Conservation (phyloP, 208 protist species). For the Trypanosomatidae sp. region DNA sequence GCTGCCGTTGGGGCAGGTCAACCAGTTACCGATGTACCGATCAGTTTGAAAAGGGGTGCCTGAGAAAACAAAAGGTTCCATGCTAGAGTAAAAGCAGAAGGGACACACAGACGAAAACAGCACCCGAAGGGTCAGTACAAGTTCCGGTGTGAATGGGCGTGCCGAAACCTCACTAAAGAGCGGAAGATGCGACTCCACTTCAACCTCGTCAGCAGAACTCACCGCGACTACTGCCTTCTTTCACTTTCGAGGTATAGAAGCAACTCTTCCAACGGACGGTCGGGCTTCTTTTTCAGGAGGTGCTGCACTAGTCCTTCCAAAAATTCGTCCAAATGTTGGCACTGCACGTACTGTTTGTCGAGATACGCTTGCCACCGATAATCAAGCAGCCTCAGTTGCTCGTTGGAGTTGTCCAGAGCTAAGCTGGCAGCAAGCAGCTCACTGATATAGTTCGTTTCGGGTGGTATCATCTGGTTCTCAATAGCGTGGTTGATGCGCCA, state of each 20-base stretch:
- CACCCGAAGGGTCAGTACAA: not conserved
- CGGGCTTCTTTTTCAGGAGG: slow-evolving; percentile 42
- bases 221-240: slow-evolving; percentile 7
- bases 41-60: not conserved
- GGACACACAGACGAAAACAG: not conserved
- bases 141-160: not conserved
- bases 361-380: slow-evolving; percentile 66
- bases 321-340: slow-evolving; percentile 47
- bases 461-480: slow-evolving; percentile 15
- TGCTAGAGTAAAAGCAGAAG: not conserved
- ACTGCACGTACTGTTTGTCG: slow-evolving; percentile 47
- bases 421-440: slow-evolving; percentile 21
- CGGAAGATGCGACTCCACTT: not conserved
- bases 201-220: not conserved
- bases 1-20: not conserved
- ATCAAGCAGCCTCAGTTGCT: slow-evolving; percentile 44
- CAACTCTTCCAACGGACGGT: slow-evolving; percentile 56
- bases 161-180: not conserved
- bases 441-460: slow-evolving; percentile 28
- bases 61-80: not conserved
- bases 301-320: slow-evolving; percentile 46
- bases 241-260: slow-evolving; percentile 36
- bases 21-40: not conserved
- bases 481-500: slow-evolving; percentile 34
- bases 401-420: slow-evolving; percentile 28